phyloP scores from a whole-genome alignment of 352 stramenopile species.

The Globisporangium abappressorium region DNA sequence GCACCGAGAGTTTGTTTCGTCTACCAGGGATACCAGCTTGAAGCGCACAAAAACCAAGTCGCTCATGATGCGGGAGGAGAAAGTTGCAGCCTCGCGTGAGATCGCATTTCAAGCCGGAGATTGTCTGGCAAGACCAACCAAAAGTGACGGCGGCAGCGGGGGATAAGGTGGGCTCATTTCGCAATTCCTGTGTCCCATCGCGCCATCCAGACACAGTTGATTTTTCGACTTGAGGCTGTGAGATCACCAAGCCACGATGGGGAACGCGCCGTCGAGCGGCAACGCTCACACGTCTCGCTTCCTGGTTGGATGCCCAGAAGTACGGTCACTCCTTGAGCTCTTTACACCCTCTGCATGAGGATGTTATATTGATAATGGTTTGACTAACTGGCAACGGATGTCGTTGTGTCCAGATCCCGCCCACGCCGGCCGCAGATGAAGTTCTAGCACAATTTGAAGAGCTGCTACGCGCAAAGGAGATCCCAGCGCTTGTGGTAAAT shows the following conservation, averaged over 20 bases:
- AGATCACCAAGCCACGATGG: constrained; percentile 28
- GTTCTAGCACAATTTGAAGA: constrained; percentile 45
- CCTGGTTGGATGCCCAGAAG: constrained; percentile 56
- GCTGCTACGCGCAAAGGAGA: constrained; percentile 31
- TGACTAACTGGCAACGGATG: background rate
- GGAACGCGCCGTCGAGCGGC: constrained; percentile 41
- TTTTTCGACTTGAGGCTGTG: background rate
- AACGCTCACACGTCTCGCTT: constrained; percentile 34
- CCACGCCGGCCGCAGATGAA: constrained; percentile 30
- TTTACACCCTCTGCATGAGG: background rate
- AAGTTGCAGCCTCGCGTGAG: background rate
- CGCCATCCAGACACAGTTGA: background rate
- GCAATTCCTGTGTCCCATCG: constrained; percentile 3
- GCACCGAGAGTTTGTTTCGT: constrained; percentile 2
- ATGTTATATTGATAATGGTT: background rate
- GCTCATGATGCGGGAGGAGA: background rate
- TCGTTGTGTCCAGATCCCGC: constrained; percentile 39
- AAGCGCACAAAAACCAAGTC: background rate
- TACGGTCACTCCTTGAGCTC: constrained; percentile 13
- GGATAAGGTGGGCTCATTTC: constrained; percentile 6
- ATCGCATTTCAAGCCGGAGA: background rate
- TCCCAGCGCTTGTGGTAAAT: constrained; percentile 26
- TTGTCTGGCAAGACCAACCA: background rate
- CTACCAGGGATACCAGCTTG: background rate
- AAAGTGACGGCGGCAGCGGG: background rate